Percentiles rank a stretch among this genome's conserved stretches.
Evolutionary conservation across 208 protist genomes (phyloP).

Genomic region (Trypanosoma theileri): DNA sequence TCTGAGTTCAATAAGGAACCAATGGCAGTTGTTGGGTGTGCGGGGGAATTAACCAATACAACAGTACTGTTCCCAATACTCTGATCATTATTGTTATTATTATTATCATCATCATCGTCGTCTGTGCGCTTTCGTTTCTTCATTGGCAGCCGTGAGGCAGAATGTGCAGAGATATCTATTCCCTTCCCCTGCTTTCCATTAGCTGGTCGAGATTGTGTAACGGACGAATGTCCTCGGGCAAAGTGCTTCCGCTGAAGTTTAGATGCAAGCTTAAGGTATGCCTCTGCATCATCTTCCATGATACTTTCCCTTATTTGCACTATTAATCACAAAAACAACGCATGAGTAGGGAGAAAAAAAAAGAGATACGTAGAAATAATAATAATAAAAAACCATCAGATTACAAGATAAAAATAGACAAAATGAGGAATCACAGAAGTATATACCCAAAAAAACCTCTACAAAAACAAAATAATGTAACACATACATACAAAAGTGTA

Average conservation of each 20-base stretch:
- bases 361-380: slow-evolving; percentile 5
- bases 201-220: too few species aligned
- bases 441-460: slow-evolving; percentile 7
- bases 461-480: not conserved
- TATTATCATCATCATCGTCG: slow-evolving; percentile 16
- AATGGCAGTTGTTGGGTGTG: not conserved
- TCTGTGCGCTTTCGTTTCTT: slow-evolving; percentile 26
- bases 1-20: not conserved
- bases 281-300: slow-evolving; percentile 32
- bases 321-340: slow-evolving; percentile 3
- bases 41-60: not conserved
- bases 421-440: slow-evolving; percentile 3
- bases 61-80: not conserved
- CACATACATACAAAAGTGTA: too few species aligned
- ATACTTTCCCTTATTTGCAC: not conserved
- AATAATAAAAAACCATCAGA: not conserved
- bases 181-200: not conserved
- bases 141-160: slow-evolving; percentile 18
- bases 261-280: slow-evolving; percentile 38
- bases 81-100: not conserved
- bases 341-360: not conserved
- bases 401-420: not conserved
- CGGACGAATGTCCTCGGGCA: slow-evolving; percentile 11
- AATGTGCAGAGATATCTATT: not conserved
- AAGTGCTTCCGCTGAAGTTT: slow-evolving; percentile 35